Base-by-base conservation (phyloP, 225 moss, liverwort and hornwort species). In the Physcomitrium patens region DNA sequence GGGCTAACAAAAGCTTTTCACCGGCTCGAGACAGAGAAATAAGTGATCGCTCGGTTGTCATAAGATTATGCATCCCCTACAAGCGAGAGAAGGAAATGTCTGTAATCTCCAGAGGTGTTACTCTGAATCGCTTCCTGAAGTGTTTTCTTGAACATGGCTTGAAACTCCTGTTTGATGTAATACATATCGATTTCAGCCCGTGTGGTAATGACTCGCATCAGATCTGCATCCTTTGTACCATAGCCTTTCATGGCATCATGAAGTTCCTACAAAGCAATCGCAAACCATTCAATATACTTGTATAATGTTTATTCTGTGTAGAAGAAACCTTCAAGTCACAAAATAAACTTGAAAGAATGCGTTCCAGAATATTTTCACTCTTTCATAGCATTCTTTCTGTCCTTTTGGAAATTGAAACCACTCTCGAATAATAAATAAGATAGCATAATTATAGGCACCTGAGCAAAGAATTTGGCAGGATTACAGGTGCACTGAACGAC, bases 21-120 rank as follows among this genome's bases (percentile, higher is more conserved):
- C 16, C 27, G 5, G 18, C 52, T 43, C 12, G 24, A 14, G 7
- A 13, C 2, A 44, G 26, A 69, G 13, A 69, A 45, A 70, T 26
- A 1, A 47, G 41, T 20, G 49, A 16, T 12, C 3, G 69, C 19
- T 45, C 7, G 11, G 20, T 63, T 31, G 13, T 7, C 19, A 42
- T 0, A 55, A 19, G 7, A 44, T 75, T 41, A 82, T n/a, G 73
- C 44, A 56, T 79, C 79, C 41, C 72, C 77, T 50, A 89, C 84
- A 12, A 89, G 75, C 1, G 86, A 81, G 60, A 86, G 72, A 51
- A 89, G 86, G 55, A 89, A 84, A 45, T 60, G 71, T 18, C 66
- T 71, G 69, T 72, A 89, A 42, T 86, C 77, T 60, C 89, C 81
- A 12, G 86, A 89, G 12, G 86, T 86, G 31, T 89, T 86, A 60